These are phyloP conservation scores for Verticillium nubilum DNA, from an alignment of 2,329 filamentous ascomycete genomes.

Conservation along the genomic window DNA sequence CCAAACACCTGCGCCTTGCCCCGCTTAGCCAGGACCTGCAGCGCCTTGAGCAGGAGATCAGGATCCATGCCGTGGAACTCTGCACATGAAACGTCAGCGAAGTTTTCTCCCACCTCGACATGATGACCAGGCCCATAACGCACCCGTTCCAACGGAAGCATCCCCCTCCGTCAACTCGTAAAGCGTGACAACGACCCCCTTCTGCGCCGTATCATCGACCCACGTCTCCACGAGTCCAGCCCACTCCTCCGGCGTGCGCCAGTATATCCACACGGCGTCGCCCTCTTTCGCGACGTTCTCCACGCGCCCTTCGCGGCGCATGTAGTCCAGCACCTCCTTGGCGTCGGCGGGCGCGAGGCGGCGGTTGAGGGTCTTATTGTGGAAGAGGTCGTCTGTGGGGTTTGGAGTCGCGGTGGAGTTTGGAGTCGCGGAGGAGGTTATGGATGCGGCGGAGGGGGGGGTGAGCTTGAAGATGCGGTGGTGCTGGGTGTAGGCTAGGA, in stretches of 20 bases:
- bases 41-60: slow-evolving; percentile 71
- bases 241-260: slow-evolving; percentile 88
- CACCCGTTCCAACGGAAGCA: slow-evolving; percentile 62
- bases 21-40: slow-evolving; percentile 78
- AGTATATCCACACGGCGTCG: slow-evolving; percentile 69
- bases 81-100: slow-evolving; percentile 30
- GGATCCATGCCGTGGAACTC: slow-evolving; percentile 87
- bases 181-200: slow-evolving; percentile 80
- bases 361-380: slow-evolving; percentile 49
- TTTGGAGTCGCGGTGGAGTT: slow-evolving; percentile 31
- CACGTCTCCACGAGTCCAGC: slow-evolving; percentile 71
- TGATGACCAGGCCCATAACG: too few relatives aligned
- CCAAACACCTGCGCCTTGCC: slow-evolving; percentile 94
- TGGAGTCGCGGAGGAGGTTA: slow-evolving; percentile 13
- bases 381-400: slow-evolving; percentile 42
- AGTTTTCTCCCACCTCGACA: too few relatives aligned
- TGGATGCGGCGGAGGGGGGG: slow-evolving; percentile 53
- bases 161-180: slow-evolving; percentile 93
- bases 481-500: slow-evolving; percentile 78
- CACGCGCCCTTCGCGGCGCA: slow-evolving; percentile 53
- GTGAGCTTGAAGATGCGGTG: slow-evolving; percentile 72
- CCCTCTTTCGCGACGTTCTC: slow-evolving; percentile 55
- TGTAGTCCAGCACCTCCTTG: slow-evolving; percentile 52
- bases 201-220: slow-evolving; percentile 85
- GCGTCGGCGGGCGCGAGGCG: slow-evolving; percentile 45